These are phyloP conservation scores for Sporisorium iseilematis-ciliati DNA, from an alignment of 1,284 basidiomycete genomes.

Conservation along the genomic window DNA sequence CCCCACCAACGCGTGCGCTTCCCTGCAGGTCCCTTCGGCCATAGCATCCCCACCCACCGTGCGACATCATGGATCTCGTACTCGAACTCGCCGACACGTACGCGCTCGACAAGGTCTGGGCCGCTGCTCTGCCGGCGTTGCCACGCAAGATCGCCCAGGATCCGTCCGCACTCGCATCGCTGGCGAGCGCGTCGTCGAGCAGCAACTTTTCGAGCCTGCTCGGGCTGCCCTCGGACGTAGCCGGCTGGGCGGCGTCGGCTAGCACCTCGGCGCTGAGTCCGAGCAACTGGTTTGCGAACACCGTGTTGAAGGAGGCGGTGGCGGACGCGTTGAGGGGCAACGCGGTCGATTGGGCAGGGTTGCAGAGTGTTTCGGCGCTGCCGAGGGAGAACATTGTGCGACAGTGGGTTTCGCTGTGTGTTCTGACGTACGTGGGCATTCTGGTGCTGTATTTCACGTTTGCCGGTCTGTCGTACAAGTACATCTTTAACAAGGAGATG, in stretches of 20 bases:
- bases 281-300: constrained; percentile 35
- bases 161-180: constrained; percentile 33
- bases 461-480: constrained; percentile 80
- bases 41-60: neutral
- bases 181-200: constrained; percentile 46
- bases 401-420: constrained; percentile 81
- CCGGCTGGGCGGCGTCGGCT: constrained; percentile 40
- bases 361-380: constrained; percentile 44
- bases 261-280: constrained; percentile 30
- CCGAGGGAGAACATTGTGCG: constrained; percentile 70
- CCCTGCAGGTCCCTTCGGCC: neutral
- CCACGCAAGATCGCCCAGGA: constrained; percentile 43
- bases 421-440: constrained; percentile 82
- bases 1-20: no score
- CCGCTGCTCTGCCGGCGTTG: constrained; percentile 76
- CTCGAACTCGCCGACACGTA: constrained; percentile 80
- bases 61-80: constrained; percentile 81
- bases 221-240: constrained; percentile 16
- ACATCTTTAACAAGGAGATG: constrained; percentile 95
- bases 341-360: constrained; percentile 45
- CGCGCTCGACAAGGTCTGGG: constrained; percentile 83
- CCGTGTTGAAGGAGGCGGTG: constrained; percentile 40
- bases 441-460: constrained; percentile 79
- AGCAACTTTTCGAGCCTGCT: constrained; percentile 22
- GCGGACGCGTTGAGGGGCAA: constrained; percentile 20